A percentile compares a stretch with the other conserved stretches of the same genome.
These are phyloP conservation scores for Barnettozyma hawaiiensis DNA, from an alignment of 1,139 yeast species.

Conservation along the genomic window DNA sequence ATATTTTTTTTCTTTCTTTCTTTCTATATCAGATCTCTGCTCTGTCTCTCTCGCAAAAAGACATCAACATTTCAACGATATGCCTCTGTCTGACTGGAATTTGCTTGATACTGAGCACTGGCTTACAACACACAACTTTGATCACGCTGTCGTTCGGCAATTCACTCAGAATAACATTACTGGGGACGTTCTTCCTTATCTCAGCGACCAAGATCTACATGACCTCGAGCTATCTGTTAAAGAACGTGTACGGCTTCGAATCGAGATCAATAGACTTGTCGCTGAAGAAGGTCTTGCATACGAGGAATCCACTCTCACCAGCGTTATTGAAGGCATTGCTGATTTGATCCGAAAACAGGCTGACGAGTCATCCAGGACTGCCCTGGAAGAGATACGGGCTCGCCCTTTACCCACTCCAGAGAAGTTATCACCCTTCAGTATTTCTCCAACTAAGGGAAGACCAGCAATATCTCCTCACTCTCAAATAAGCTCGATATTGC, in stretches of 20 bases:
- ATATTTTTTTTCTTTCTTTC: too few relatives aligned
- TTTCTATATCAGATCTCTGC: not conserved
- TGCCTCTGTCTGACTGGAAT: slow-evolving; percentile 19
- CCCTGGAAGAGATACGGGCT: slow-evolving; percentile 2
- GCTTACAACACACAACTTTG: slow-evolving; percentile 17
- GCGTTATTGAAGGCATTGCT: slow-evolving; percentile 29
- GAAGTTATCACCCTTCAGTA: slow-evolving; percentile 4
- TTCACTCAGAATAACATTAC: slow-evolving; percentile 55
- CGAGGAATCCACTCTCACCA: slow-evolving; percentile 30
- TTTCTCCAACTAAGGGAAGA: slow-evolving; percentile 5
- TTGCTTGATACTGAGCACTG: slow-evolving; percentile 23
- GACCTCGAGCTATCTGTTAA: slow-evolving; percentile 49
- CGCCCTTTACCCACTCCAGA: slow-evolving; percentile 27
- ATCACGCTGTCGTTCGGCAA: slow-evolving; percentile 13
- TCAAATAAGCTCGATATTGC: slow-evolving; percentile 3
- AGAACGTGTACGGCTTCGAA: slow-evolving; percentile 44
- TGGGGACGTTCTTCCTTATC: slow-evolving; percentile 54
- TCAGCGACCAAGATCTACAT: slow-evolving; percentile 53
- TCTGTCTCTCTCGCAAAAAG: too few relatives aligned
- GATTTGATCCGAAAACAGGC: slow-evolving; percentile 31
- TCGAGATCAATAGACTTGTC: slow-evolving; percentile 42
- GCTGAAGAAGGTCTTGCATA: slow-evolving; percentile 17
- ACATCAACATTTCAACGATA: not conserved
- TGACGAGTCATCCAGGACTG: slow-evolving; percentile 33
- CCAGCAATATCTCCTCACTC: slow-evolving; percentile 1